Evolutionary conservation across 1,139 yeast species (phyloP), one percentile per base, ranked within the genome.

Genomic region (Zygotorulaspora mrakii): DNA sequence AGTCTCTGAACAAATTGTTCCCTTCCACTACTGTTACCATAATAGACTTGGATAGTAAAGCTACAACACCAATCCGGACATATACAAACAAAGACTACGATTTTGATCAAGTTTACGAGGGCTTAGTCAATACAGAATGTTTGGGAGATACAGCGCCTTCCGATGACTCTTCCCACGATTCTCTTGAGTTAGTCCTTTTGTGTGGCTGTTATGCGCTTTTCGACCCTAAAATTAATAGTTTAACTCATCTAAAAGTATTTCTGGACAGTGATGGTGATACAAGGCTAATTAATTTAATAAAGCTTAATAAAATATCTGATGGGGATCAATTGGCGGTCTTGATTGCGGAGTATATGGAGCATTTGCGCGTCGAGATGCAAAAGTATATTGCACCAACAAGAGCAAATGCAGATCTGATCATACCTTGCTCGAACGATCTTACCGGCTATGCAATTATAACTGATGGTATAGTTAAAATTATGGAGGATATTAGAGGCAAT

Each of bases 231-330:
- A 61, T 89, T n/a, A 65, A 85, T 30, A 68, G 69, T 3, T 52
- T 73, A 57, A 79, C 91, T 0, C 70, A 77, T 3, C 69, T 88
- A 53, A 82, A 78, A 54, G 78, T 88, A 2, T 89, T 82, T 55
- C 71, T 88, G n/a, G 94, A 85, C 52, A 75, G 89, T 49, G 96
- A 89, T 59, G 78, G 94, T 1, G 97, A 89, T 59, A 77, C 85
- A 4, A 67, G 96, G 44, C 66, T 89, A 33, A 81, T 86, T 11
- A 73, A 94, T 47, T 79, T 91, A 85, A 82, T 79, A 28, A 69
- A 45, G 55, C 73, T 41, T 74, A 73, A 42, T 12, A 31, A 43
- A 3, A 45, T 48, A 10, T 35, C 41, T 5, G 41, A 32, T 6
- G 33, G 55, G 2, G 45, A 47, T 8, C 59, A 65, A 31, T 64